A percentile compares a stretch with the other conserved stretches of the same genome.
Evolutionary conservation across 164 flowering plant species (phyloP).

Genomic region (Nymphaea thermarum): DNA sequence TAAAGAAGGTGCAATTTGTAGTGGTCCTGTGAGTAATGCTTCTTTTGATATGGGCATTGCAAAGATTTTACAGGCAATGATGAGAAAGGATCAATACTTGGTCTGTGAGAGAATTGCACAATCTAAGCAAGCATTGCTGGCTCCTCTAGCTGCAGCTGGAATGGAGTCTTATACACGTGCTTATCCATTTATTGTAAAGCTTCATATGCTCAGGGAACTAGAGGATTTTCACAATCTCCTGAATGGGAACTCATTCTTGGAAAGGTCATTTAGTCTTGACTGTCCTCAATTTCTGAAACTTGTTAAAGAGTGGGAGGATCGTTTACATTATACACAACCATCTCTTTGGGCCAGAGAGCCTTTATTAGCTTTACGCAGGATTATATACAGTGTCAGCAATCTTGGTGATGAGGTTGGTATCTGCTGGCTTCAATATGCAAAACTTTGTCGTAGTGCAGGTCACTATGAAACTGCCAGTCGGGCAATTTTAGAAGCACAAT

Average conservation of each 20-base stretch:
- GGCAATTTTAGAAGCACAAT: constrained; percentile 88
- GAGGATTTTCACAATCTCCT: constrained; percentile 82
- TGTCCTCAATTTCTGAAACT: constrained; percentile 44
- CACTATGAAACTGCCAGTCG: constrained; percentile 95
- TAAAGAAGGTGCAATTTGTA: constrained; percentile 67
- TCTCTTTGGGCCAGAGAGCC: constrained; percentile 98
- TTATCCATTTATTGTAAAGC: constrained; percentile 86
- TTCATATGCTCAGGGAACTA: constrained; percentile 82
- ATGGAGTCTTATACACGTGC: constrained; percentile 97
- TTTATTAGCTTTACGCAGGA: constrained; percentile 76
- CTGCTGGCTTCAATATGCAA: constrained; percentile 97
- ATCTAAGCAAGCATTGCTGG: constrained; percentile 87
- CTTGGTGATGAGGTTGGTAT: constrained; percentile 74
- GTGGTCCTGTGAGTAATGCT: constrained; percentile 82
- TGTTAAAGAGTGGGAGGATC: constrained; percentile 67
- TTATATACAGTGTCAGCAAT: constrained; percentile 77
- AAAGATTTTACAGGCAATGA: constrained; percentile 86
- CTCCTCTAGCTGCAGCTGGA: constrained; percentile 98
- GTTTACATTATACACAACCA: constrained; percentile 78
- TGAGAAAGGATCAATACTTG: constrained; percentile 78
- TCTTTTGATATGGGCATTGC: constrained; percentile 93
- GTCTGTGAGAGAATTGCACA: constrained; percentile 80
- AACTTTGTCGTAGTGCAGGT: constrained; percentile 93
- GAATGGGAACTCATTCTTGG: constrained; percentile 64
- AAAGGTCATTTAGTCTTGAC: constrained; percentile 44